Evolutionary conservation across 768 basidiomycete species (phyloP).

Genomic region (Pilatotrama ljubarskyi): DNA sequence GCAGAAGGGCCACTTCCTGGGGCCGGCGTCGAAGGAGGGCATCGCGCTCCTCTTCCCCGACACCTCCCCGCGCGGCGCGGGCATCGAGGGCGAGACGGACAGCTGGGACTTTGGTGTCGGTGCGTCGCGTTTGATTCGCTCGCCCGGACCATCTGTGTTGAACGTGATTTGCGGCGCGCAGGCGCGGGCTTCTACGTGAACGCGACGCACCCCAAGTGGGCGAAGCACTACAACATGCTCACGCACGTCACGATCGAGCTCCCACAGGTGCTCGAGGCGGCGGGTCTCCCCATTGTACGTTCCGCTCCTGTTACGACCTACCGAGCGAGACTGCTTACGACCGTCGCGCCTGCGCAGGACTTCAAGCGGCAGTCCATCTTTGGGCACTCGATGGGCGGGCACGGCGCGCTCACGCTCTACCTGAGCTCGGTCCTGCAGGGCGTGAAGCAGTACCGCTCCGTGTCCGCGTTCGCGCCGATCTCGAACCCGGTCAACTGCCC

Average conservation of each 20-base stretch:
- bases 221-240: slow-evolving; percentile 86
- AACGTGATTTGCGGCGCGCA: slow-evolving; percentile 16
- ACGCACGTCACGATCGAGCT: slow-evolving; percentile 83
- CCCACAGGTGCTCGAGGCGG: slow-evolving; percentile 71
- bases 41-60: slow-evolving; percentile 95
- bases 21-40: slow-evolving; percentile 80
- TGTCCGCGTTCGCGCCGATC: slow-evolving; percentile 86
- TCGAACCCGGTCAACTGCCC: slow-evolving; percentile 83
- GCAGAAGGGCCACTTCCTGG: slow-evolving; percentile 91
- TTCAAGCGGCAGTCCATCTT: slow-evolving; percentile 82
- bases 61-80: slow-evolving; percentile 92
- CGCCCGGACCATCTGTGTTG: background rate
- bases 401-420: slow-evolving; percentile 91
- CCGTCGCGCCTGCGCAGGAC: slow-evolving; percentile 54
- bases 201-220: slow-evolving; percentile 75
- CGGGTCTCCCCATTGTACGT: slow-evolving; percentile 77
- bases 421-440: slow-evolving; percentile 57
- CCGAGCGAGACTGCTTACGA: background rate
- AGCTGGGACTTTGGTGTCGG: slow-evolving; percentile 94
- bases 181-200: slow-evolving; percentile 95
- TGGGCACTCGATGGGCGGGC: slow-evolving; percentile 98
- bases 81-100: slow-evolving; percentile 74
- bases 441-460: slow-evolving; percentile 72
- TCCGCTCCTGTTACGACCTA: background rate
- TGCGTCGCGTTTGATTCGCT: slow-evolving; percentile 12